Conservation (phyloP, 331 rosid genomes). For the Ulmus americana region DNA sequence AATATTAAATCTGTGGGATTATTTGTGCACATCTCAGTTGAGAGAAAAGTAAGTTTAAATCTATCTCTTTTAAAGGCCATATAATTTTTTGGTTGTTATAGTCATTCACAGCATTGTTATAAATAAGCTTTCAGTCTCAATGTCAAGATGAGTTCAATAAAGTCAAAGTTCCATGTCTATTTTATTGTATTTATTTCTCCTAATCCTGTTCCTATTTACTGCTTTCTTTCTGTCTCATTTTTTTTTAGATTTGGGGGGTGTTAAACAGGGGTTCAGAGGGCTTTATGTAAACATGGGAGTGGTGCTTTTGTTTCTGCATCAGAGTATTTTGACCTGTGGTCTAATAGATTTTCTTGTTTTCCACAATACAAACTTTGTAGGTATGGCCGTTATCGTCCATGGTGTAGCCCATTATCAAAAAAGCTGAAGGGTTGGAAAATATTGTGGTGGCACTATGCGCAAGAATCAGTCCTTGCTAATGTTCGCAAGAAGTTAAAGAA, state of each 20-base stretch:
- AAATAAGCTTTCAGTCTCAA: too few species aligned
- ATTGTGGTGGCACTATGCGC: slow-evolving; percentile 93
- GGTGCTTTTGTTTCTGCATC: too few species aligned
- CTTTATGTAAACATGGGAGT: too few species aligned
- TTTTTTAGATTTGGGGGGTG: too few species aligned
- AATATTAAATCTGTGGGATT: slow-evolving; percentile 64
- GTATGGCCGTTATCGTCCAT: slow-evolving; percentile 92
- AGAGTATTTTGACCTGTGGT: too few species aligned
- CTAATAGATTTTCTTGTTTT: neutral
- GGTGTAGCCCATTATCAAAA: slow-evolving; percentile 55
- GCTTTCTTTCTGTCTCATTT: too few species aligned
- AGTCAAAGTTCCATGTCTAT: too few species aligned
- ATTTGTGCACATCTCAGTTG: slow-evolving; percentile 53
- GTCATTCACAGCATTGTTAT: too few species aligned
- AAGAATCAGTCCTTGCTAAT: slow-evolving; percentile 77
- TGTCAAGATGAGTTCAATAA: too few species aligned
- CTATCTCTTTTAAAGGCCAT: neutral
- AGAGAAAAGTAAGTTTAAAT: slow-evolving; percentile 65
- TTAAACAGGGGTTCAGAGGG: too few species aligned
- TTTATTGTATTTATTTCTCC: too few species aligned
- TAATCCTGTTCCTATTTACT: too few species aligned
- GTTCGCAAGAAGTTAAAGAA: slow-evolving; percentile 69
- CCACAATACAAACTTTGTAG: slow-evolving; percentile 25
- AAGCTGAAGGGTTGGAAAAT: slow-evolving; percentile 64
- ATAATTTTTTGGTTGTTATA: neutral